A percentile compares a stretch with the other conserved stretches of the same genome.
phyloP scores from a whole-genome alignment of 768 basidiomycete genomes.

The Kwoniella newhampshirensis region DNA sequence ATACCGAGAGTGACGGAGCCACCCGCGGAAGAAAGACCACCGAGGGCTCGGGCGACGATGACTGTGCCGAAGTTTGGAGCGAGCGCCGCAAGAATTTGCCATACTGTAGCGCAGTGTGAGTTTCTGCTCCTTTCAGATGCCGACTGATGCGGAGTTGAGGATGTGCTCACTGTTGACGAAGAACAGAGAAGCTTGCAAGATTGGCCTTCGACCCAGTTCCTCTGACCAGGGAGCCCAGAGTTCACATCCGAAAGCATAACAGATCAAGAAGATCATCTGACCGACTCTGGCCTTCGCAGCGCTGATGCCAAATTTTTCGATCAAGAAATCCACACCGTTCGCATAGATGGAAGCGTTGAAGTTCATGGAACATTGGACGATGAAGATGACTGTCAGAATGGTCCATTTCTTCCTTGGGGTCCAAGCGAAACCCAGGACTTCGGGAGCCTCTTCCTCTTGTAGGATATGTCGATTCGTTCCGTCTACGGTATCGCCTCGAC shows the following conservation, averaged over 20 bases:
- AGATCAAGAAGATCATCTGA: slow-evolving; percentile 43
- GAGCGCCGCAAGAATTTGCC: slow-evolving; percentile 43
- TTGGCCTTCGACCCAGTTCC: slow-evolving; percentile 41
- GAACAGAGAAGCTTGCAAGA: slow-evolving; percentile 38
- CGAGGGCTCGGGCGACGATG: slow-evolving; percentile 41
- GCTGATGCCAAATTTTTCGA: slow-evolving; percentile 38
- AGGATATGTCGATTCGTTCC: slow-evolving; percentile 10
- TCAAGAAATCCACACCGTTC: slow-evolving; percentile 37
- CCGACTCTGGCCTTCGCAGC: slow-evolving; percentile 44
- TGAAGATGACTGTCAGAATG: slow-evolving; percentile 43
- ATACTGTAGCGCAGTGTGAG: too few relatives aligned
- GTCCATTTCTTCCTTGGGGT: slow-evolving; percentile 40
- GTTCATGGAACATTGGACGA: slow-evolving; percentile 40
- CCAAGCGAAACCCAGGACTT: slow-evolving; percentile 26
- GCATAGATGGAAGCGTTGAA: slow-evolving; percentile 35
- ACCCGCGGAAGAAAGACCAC: slow-evolving; percentile 50
- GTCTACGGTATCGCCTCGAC: slow-evolving; percentile 10
- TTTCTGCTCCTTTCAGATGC: too few relatives aligned
- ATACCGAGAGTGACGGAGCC: slow-evolving; percentile 48
- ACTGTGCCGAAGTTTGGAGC: slow-evolving; percentile 44
- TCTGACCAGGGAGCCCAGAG: slow-evolving; percentile 44
- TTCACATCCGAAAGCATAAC: slow-evolving; percentile 48
- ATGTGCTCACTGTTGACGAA: slow-evolving; percentile 46
- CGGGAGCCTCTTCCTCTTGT: slow-evolving; percentile 31
- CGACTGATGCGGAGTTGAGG: background rate